Percentiles rank a stretch among this genome's conserved stretches.
Conservation (phyloP, 805 yeast species). For the Scheffersomyces spartinae region DNA sequence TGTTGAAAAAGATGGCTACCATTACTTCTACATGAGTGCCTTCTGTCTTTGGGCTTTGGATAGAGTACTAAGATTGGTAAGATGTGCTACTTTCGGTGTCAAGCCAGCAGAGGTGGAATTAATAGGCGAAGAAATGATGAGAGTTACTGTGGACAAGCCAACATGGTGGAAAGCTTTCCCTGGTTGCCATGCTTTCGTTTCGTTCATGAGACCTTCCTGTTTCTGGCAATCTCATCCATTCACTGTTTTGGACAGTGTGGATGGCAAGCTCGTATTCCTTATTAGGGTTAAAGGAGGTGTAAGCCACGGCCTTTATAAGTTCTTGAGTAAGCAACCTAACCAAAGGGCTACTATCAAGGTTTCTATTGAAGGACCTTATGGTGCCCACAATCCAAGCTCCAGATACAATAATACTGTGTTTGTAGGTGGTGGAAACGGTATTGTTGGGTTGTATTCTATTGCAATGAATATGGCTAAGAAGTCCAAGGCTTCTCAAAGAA, state of each 20-base stretch:
- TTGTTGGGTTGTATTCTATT: conserved; percentile 26
- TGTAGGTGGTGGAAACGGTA: conserved; percentile 30
- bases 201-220: conserved; percentile 25
- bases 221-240: conserved; percentile 39
- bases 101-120: conserved; percentile 24
- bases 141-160: conserved; percentile 38
- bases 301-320: conserved; percentile 24
- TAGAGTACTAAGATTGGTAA: conserved; percentile 19
- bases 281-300: conserved; percentile 26
- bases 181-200: conserved; percentile 26
- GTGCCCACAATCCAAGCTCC: conserved; percentile 17
- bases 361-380: conserved; percentile 30
- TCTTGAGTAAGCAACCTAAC: conserved; percentile 20
- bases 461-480: conserved; percentile 14
- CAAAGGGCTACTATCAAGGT: conserved; percentile 18
- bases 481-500: conserved; percentile 3
- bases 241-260: too few species aligned
- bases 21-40: conserved; percentile 11
- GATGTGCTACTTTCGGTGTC: conserved; percentile 26
- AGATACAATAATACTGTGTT: conserved; percentile 17
- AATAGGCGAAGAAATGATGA: conserved; percentile 35
- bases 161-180: conserved; percentile 30
- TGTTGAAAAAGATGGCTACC: conserved; percentile 10
- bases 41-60: conserved; percentile 21
- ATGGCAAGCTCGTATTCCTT: too few species aligned